phyloP scores from a whole-genome alignment of 495 filamentous ascomycete genomes.

The Annulohypoxylon maeteangense region DNA sequence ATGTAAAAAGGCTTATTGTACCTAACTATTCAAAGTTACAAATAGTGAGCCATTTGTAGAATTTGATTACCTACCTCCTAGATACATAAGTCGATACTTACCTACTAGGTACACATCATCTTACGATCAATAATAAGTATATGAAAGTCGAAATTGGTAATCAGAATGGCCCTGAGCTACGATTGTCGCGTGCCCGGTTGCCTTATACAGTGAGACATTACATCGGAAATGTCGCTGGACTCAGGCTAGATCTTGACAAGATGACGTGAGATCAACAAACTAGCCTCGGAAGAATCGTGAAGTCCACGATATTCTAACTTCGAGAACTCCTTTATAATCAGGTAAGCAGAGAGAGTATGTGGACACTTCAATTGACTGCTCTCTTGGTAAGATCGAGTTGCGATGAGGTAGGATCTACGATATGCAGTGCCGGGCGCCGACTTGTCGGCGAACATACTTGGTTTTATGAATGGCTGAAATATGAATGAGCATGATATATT shows the following conservation, averaged over 20 bases:
- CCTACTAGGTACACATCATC: too few relatives aligned
- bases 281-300: not conserved
- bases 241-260: not conserved
- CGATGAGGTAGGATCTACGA: too few relatives aligned
- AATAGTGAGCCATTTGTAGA: too few relatives aligned
- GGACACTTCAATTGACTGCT: not conserved
- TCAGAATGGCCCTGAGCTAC: not conserved
- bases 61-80: too few relatives aligned
- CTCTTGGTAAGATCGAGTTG: not conserved
- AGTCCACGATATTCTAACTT: not conserved
- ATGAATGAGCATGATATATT: constrained; percentile 8
- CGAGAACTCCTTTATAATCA: not conserved
- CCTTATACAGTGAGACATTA: not conserved
- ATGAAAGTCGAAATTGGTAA: not conserved
- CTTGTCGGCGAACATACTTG: too few relatives aligned
- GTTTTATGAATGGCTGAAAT: not conserved
- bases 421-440: not conserved
- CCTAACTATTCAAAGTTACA: not conserved
- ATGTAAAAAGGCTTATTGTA: too few relatives aligned
- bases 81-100: too few relatives aligned
- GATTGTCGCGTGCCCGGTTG: constrained; percentile 10
- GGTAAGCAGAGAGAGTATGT: not conserved
- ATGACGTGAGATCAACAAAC: constrained; percentile 20
- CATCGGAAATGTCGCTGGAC: not conserved
- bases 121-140: too few relatives aligned